Base-by-base conservation (phyloP, 2,329 filamentous ascomycete genomes). In the Emydomyces testavorans region DNA sequence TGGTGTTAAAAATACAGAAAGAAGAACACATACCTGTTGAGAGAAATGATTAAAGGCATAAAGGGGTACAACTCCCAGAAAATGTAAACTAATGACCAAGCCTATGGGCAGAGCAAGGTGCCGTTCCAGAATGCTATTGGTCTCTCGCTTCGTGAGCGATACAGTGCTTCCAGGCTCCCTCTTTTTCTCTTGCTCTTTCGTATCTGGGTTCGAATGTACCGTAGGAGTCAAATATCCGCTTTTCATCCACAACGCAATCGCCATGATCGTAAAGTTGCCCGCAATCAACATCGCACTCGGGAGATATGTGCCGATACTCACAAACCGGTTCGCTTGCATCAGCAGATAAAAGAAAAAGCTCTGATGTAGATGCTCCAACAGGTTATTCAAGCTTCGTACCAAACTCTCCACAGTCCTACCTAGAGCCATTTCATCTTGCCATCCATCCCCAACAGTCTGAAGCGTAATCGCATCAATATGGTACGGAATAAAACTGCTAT, bases 341-440 rank as follows among this genome's bases (percentile, higher is more conserved):
- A 98, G 75, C 44, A 98, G 73, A 64, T 98, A 98, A 69, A 98
- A 96, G 76, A 98, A 98, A 73, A 98, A 98, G 64, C 89, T 95
- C 69, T 98, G 92, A 63, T 98, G 92, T 52, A 98, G 74, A 63
- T 98, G 89, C 68, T 98, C 92, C 26, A 98, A 76, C 50, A 98
- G 70, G 61, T 98, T 98, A 70, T 98, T 98, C 65, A 98, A 71
- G 63, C 87, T 94, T 58, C 92, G 77, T 64, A 94, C 94, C 2
- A 92, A 77, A 58, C 88, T 88, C 68, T 98, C 92, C 3, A 96
- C 75, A 0, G 89, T 82, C 47, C 89, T 77, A 4, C 92, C 92
- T 62, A 98, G 79, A 7, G 84, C 85, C 86, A 96, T 96, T 67
- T 96, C 92, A 63, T 98, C 92, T 60, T 96, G 87, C 87, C 88